phyloP scores from a whole-genome alignment of 805 yeast genomes.

The Kodamaea nitidulidarum region DNA sequence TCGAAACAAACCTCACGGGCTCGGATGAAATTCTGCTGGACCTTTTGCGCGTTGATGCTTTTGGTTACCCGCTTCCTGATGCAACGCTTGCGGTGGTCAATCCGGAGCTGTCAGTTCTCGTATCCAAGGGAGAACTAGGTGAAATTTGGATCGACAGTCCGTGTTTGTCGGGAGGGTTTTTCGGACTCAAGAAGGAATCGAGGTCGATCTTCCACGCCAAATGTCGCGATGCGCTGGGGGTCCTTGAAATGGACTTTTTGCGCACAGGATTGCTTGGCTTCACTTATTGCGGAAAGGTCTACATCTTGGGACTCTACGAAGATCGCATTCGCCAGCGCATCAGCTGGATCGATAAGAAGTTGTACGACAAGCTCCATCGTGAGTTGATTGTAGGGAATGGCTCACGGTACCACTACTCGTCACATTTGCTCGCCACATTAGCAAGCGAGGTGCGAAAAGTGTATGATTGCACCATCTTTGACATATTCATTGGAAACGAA shows the following conservation, averaged over 20 bases:
- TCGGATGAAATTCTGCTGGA: slow-evolving; percentile 40
- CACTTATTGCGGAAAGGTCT: slow-evolving; percentile 79
- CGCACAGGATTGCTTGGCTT: slow-evolving; percentile 92
- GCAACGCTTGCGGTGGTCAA: slow-evolving; percentile 91
- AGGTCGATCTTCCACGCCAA: slow-evolving; percentile 76
- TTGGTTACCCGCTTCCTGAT: slow-evolving; percentile 93
- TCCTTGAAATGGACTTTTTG: slow-evolving; percentile 70
- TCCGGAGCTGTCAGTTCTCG: slow-evolving; percentile 79
- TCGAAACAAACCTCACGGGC: slow-evolving; percentile 53
- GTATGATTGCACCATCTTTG: slow-evolving; percentile 89
- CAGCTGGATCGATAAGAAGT: slow-evolving; percentile 58
- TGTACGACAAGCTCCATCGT: slow-evolving; percentile 24
- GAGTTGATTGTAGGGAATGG: slow-evolving; percentile 36
- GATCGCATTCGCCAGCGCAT: slow-evolving; percentile 81
- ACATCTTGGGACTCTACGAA: slow-evolving; percentile 84
- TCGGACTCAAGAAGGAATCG: slow-evolving; percentile 65
- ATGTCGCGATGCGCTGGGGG: slow-evolving; percentile 69
- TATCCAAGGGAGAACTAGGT: slow-evolving; percentile 77
- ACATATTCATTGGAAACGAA: slow-evolving; percentile 72
- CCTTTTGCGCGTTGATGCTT: slow-evolving; percentile 72
- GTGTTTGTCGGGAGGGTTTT: slow-evolving; percentile 84
- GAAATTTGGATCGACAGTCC: slow-evolving; percentile 98
- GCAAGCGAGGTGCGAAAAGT: slow-evolving; percentile 78
- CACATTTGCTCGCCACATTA: slow-evolving; percentile 80
- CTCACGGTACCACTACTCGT: slow-evolving; percentile 71